These are phyloP conservation scores for Paradendryphiella salina DNA, from an alignment of 2,329 filamentous ascomycete genomes.

Conservation along the genomic window DNA sequence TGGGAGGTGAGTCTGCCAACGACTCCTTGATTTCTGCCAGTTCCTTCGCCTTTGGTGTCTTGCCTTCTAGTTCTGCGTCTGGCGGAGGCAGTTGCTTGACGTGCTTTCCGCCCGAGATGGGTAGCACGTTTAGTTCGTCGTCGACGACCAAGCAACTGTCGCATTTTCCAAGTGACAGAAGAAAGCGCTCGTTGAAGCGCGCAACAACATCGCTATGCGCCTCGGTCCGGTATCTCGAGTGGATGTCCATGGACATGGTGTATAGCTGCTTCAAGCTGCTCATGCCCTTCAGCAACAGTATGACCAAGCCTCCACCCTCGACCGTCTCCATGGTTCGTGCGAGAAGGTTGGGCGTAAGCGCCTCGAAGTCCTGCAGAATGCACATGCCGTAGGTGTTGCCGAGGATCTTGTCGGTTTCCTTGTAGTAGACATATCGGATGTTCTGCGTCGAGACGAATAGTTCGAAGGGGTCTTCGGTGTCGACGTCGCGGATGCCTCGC, in stretches of 20 bases:
- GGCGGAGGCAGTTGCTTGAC: conserved; percentile 80
- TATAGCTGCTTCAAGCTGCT: conserved; percentile 96
- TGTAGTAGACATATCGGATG: conserved; percentile 99
- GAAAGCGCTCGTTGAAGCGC: conserved; percentile 96
- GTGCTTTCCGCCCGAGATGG: conserved; percentile 92
- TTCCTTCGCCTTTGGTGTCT: conserved; percentile 70
- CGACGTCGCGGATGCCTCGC: conserved; percentile 86
- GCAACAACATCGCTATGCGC: conserved; percentile 93
- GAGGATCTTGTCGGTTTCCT: conserved; percentile 97
- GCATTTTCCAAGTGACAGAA: conserved; percentile 92
- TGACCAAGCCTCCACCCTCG: conserved; percentile 88
- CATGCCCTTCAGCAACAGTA: conserved; percentile 93
- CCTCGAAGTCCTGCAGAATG: conserved; percentile 97
- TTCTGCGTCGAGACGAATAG: conserved; percentile 95
- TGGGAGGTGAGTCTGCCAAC: conserved; percentile 79
- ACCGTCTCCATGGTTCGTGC: conserved; percentile 96
- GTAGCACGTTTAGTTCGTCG: conserved; percentile 95
- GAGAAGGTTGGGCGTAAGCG: conserved; percentile 93
- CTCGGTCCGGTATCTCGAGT: conserved; percentile 94
- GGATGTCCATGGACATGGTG: conserved; percentile 95
- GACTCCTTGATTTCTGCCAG: conserved; percentile 86
- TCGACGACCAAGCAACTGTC: conserved; percentile 94
- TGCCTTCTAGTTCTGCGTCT: conserved; percentile 73
- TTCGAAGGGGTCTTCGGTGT: conserved; percentile 94
- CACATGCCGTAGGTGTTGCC: conserved; percentile 99